A percentile compares a stretch with the other conserved stretches of the same genome.
phyloP scores from a whole-genome alignment of 1,284 basidiomycete genomes.

The Pseudomicrostroma phylloplanum region DNA sequence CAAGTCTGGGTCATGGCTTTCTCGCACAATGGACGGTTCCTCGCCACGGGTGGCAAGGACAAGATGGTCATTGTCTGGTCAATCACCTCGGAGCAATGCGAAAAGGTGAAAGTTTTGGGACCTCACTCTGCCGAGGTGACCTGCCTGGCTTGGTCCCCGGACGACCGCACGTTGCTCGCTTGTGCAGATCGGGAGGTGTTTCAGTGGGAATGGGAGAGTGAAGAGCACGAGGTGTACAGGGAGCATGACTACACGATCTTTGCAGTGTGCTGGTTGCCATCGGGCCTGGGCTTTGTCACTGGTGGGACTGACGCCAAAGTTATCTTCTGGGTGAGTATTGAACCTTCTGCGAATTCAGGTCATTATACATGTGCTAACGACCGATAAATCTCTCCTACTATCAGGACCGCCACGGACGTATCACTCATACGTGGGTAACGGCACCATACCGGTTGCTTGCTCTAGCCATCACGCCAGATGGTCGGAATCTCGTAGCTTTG shows the following conservation, averaged over 20 bases:
- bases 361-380: conserved; percentile 1
- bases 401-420: conserved; percentile 57
- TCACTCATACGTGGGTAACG: conserved; percentile 64
- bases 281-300: conserved; percentile 82
- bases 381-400: conserved; percentile 44
- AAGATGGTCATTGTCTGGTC: conserved; percentile 76
- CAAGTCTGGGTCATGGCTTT: conserved; percentile 94
- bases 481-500: conserved; percentile 71
- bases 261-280: conserved; percentile 77
- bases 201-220: conserved; percentile 26
- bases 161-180: conserved; percentile 31
- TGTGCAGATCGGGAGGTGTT: conserved; percentile 29
- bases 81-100: conserved; percentile 19
- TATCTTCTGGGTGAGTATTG: conserved; percentile 61
- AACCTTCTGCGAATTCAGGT: background rate
- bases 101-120: conserved; percentile 24
- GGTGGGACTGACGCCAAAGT: conserved; percentile 82
- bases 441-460: conserved; percentile 81
- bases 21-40: conserved; percentile 77
- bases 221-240: conserved; percentile 47
- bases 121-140: conserved; percentile 29
- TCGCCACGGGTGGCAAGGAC: conserved; percentile 85
- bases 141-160: conserved; percentile 57
- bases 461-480: conserved; percentile 79
- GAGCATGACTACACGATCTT: conserved; percentile 80